These are phyloP conservation scores for Erythrophleum fordii DNA, from an alignment of 306 rosid genomes.

Conservation along the genomic window DNA sequence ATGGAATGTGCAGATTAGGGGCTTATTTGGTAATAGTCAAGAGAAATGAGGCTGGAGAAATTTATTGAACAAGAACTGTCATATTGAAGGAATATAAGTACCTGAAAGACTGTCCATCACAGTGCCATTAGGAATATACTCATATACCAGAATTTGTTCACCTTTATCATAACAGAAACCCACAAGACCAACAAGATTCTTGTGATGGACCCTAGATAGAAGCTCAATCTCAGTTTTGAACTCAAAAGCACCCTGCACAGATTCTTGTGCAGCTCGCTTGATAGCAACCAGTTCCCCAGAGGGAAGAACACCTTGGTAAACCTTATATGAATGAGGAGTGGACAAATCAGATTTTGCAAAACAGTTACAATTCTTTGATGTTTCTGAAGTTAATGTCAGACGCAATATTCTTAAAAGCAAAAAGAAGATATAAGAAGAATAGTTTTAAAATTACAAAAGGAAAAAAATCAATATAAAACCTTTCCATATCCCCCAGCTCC, in stretches of 20 bases:
- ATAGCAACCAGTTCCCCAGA: slow-evolving; percentile 65
- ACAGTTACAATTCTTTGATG: background rate
- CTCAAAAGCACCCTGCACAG: slow-evolving; percentile 67
- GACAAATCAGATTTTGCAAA: background rate
- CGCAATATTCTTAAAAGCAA: background rate
- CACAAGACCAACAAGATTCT: slow-evolving; percentile 68
- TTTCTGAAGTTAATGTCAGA: background rate
- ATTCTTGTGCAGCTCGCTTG: slow-evolving; percentile 64
- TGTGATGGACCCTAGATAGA: slow-evolving; percentile 86
- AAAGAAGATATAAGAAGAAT: background rate
- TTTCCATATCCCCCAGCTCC: slow-evolving; percentile 86
- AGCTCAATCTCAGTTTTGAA: slow-evolving; percentile 87
- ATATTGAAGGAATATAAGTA: slow-evolving; percentile 20
- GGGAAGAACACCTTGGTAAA: slow-evolving; percentile 69
- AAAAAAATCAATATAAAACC: slow-evolving; percentile 44
- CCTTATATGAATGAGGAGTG: slow-evolving; percentile 35
- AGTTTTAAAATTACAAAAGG: background rate
- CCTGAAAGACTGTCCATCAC: slow-evolving; percentile 68
- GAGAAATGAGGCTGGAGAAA: background rate
- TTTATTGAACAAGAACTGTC: background rate
- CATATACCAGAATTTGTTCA: slow-evolving; percentile 81
- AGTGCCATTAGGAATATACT: slow-evolving; percentile 71
- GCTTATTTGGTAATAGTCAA: background rate
- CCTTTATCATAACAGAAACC: slow-evolving; percentile 79
- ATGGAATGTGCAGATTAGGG: background rate